Conservation (phyloP, 208 protist genomes). For the Leishmania martiniquensis region DNA sequence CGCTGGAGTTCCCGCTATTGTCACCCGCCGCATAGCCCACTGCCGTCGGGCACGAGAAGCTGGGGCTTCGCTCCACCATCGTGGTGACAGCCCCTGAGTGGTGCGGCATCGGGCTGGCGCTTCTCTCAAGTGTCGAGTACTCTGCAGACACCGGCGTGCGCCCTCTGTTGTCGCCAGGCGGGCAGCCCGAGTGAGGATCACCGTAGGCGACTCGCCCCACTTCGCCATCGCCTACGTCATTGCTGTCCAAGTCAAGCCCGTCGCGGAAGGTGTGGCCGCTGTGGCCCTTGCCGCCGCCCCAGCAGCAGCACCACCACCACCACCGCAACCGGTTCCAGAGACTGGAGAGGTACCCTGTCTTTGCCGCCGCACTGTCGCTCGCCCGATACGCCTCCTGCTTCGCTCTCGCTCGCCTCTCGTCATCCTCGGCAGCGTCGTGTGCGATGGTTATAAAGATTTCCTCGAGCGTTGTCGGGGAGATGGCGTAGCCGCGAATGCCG, state of each 20-base stretch:
- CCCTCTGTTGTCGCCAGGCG: not conserved
- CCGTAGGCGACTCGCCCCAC: not conserved
- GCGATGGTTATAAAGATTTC: constrained; percentile 76
- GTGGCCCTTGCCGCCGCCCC: not conserved
- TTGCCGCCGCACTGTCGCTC: not conserved
- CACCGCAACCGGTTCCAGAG: not conserved
- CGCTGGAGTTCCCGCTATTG: not conserved
- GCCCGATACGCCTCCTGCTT: not conserved
- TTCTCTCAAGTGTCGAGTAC: not conserved
- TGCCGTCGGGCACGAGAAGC: not conserved
- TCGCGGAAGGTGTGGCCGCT: not conserved
- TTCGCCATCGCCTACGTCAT: not conserved
- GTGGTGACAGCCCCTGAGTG: not conserved
- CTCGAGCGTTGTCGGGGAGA: constrained; percentile 75
- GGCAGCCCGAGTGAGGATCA: not conserved
- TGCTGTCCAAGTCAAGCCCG: not conserved
- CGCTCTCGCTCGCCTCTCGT: not conserved
- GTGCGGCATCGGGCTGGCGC: not conserved
- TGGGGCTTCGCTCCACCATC: not conserved
- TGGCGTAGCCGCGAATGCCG: constrained; percentile 50
- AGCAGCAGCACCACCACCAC: not conserved
- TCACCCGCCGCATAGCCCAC: not conserved
- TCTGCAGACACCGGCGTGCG: not conserved
- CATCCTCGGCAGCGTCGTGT: constrained; percentile 20
- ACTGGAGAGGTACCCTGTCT: not conserved